These are phyloP conservation scores for Claviceps maximensis DNA, from an alignment of 2,329 filamentous ascomycete species.

Conservation along the genomic window DNA sequence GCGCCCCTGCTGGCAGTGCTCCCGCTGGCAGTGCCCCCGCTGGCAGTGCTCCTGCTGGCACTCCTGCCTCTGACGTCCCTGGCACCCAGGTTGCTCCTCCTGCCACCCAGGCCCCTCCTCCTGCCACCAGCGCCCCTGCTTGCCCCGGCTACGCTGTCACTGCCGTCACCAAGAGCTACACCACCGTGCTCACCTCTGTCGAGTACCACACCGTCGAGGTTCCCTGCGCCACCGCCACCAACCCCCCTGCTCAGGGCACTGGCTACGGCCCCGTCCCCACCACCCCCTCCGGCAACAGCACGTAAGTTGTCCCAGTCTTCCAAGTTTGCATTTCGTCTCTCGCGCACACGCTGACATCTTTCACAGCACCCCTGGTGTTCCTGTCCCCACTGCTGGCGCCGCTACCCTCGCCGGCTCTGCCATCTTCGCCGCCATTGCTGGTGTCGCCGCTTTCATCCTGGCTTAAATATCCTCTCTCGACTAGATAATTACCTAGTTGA, in stretches of 20 bases:
- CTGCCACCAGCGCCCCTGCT: slow-evolving; percentile 8
- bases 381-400: slow-evolving; percentile 37
- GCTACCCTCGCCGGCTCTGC: slow-evolving; percentile 39
- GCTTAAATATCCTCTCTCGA: slow-evolving; percentile 33
- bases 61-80: slow-evolving; percentile 1
- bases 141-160: slow-evolving; percentile 29
- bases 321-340: too few species aligned
- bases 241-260: slow-evolving; percentile 15
- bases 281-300: slow-evolving; percentile 23
- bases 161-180: slow-evolving; percentile 42
- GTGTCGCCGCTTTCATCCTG: slow-evolving; percentile 39
- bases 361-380: slow-evolving; percentile 14
- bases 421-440: slow-evolving; percentile 40
- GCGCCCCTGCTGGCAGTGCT: too few species aligned
- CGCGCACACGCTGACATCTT: not conserved
- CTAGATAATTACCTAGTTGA: slow-evolving; percentile 23
- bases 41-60: slow-evolving; percentile 2
- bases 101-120: slow-evolving; percentile 6
- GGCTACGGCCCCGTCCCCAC: slow-evolving; percentile 27
- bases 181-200: slow-evolving; percentile 41
- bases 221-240: slow-evolving; percentile 29
- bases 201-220: slow-evolving; percentile 37
- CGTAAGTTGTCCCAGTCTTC: slow-evolving; percentile 7
- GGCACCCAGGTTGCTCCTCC: slow-evolving; percentile 5
- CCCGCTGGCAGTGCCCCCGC: not conserved